These are phyloP conservation scores for Fragaria ananassa DNA, from an alignment of 306 rosid species.

Conservation along the genomic window DNA sequence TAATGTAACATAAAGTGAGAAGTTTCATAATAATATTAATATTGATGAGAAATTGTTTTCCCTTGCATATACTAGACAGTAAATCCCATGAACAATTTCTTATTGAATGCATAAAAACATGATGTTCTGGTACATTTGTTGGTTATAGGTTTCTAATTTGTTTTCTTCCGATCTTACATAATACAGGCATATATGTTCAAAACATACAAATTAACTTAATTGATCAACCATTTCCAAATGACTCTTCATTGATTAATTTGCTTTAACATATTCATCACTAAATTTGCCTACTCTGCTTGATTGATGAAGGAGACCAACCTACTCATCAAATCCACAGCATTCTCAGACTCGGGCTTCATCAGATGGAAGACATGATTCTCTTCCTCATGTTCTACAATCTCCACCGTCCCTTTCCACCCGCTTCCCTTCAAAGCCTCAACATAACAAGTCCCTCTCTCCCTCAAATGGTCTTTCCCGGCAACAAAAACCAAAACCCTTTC, in stretches of 20 bases:
- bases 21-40: no score
- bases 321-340: conserved; percentile 29
- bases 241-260: background rate
- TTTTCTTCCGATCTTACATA: no score
- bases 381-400: conserved; percentile 37
- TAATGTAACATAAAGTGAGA: no score
- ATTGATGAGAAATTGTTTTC: no score
- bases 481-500: conserved; percentile 37
- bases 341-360: conserved; percentile 11
- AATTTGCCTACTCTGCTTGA: background rate
- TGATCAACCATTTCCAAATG: no score
- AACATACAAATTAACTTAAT: no score
- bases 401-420: conserved; percentile 47
- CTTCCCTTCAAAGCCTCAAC: conserved; percentile 40
- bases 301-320: conserved; percentile 36
- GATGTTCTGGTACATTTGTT: no score
- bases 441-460: conserved; percentile 26
- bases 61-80: no score
- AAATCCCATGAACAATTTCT: no score
- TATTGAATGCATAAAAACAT: no score
- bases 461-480: conserved; percentile 51
- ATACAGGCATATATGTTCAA: no score
- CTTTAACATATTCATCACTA: background rate
- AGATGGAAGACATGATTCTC: conserved; percentile 42
- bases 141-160: no score